These are phyloP conservation scores for Tulasnella sp. DNA, from an alignment of 768 basidiomycete species.

Conservation along the genomic window DNA sequence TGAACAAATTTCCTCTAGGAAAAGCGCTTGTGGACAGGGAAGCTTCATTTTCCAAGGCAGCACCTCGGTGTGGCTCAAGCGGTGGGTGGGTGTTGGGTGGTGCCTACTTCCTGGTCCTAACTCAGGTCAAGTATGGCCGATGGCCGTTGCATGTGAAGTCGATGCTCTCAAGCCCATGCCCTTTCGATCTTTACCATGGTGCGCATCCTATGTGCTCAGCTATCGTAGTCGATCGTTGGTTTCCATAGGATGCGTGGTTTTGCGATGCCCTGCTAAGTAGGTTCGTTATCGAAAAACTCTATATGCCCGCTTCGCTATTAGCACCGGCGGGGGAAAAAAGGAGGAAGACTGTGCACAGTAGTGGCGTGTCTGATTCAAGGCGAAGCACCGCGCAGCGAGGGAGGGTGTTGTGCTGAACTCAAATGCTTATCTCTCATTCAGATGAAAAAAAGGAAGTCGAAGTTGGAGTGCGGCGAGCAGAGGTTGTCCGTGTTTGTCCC, in stretches of 20 bases:
- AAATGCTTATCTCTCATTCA: conserved; percentile 5
- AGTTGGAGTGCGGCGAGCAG: neutral
- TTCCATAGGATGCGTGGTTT: conserved; percentile 1
- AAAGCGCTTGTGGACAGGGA: neutral
- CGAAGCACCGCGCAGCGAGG: neutral
- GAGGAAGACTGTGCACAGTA: neutral
- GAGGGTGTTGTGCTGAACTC: conserved; percentile 18
- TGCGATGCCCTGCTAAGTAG: neutral
- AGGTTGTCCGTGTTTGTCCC: conserved; percentile 9
- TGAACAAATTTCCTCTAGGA: neutral
- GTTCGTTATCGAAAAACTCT: conserved; percentile 14
- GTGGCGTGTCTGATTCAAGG: neutral
- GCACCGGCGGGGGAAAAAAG: conserved; percentile 2
- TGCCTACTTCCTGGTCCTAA: neutral
- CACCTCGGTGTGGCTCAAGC: conserved; percentile 1
- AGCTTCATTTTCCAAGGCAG: neutral
- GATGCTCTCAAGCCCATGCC: conserved; percentile 4
- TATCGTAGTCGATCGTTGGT: conserved; percentile 14
- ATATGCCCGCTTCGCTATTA: neutral
- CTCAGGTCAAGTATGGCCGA: neutral
- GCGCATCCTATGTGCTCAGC: neutral
- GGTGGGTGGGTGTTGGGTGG: neutral
- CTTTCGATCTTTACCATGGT: neutral
- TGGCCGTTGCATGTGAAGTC: conserved; percentile 10
- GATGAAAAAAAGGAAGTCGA: conserved; percentile 2